Evolutionary conservation across 106 monocot species (phyloP).

Genomic region (Gastrodia elata): DNA sequence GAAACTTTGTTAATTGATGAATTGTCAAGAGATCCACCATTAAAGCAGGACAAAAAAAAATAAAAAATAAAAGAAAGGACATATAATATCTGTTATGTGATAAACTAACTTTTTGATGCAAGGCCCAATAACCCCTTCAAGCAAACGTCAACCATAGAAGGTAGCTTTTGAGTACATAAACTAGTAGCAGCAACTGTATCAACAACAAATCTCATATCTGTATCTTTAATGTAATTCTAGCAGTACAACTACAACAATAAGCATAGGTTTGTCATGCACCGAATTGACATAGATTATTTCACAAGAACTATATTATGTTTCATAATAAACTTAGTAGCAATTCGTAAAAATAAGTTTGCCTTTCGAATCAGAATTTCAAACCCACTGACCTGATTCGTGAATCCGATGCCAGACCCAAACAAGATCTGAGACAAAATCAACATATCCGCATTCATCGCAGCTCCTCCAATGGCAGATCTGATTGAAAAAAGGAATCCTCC

Average conservation of each 20-base stretch:
- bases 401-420: slow-evolving; percentile 11
- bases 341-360: too few species aligned
- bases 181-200: slow-evolving; percentile 86
- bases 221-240: slow-evolving; percentile 83
- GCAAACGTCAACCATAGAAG: slow-evolving; percentile 44
- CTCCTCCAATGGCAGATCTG: slow-evolving; percentile 3
- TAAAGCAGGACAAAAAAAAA: slow-evolving; percentile 1
- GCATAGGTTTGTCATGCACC: slow-evolving; percentile 12
- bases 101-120: slow-evolving; percentile 41
- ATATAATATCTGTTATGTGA: too few species aligned
- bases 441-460: slow-evolving; percentile 3
- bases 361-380: too few species aligned
- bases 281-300: not conserved
- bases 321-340: too few species aligned
- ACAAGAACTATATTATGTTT: too few species aligned
- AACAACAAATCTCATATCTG: slow-evolving; percentile 82
- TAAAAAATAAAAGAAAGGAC: too few species aligned
- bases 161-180: slow-evolving; percentile 58
- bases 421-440: not conserved
- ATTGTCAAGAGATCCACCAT: slow-evolving; percentile 18
- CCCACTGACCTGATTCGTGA: slow-evolving; percentile 13
- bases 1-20: slow-evolving; percentile 23
- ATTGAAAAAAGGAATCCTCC: slow-evolving; percentile 1
- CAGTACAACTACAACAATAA: slow-evolving; percentile 32
- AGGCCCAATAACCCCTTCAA: slow-evolving; percentile 60